These are phyloP conservation scores for Serendipita indica DNA, from an alignment of 768 basidiomycete genomes.

Conservation along the genomic window DNA sequence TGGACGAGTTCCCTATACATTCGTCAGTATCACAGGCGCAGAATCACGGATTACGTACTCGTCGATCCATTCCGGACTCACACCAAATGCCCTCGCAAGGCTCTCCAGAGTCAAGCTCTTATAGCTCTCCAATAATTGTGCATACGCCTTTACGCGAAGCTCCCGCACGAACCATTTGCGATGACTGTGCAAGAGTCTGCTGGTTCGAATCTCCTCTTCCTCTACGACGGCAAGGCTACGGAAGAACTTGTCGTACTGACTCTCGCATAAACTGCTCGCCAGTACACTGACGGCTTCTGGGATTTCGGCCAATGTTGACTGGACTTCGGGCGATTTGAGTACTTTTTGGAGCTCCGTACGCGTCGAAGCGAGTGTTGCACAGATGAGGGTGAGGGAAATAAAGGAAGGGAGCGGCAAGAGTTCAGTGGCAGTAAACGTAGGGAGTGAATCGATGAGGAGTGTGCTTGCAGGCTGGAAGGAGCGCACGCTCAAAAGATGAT, in stretches of 20 bases:
- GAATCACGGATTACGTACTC: constrained; percentile 34
- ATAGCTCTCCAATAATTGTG: constrained; percentile 84
- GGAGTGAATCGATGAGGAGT: constrained; percentile 77
- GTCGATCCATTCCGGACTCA: constrained; percentile 76
- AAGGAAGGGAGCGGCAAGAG: constrained; percentile 81
- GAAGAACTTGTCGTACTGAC: constrained; percentile 92
- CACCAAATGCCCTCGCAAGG: constrained; percentile 76
- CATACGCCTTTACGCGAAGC: constrained; percentile 89
- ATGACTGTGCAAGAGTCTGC: constrained; percentile 67
- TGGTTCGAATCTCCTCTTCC: constrained; percentile 2
- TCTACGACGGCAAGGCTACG: constrained; percentile 11
- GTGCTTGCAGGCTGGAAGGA: constrained; percentile 80
- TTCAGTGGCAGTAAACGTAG: constrained; percentile 89
- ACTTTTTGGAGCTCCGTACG: constrained; percentile 66
- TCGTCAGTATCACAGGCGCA: constrained; percentile 4
- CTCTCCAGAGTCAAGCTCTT: constrained; percentile 78
- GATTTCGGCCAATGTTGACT: constrained; percentile 44
- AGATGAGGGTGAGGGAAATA: constrained; percentile 68
- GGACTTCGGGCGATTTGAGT: constrained; percentile 35
- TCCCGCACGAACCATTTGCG: constrained; percentile 84
- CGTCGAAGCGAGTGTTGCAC: constrained; percentile 44
- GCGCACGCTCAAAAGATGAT: constrained; percentile 75
- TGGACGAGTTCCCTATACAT: constrained; percentile 63
- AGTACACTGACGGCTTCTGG: constrained; percentile 27
- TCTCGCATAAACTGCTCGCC: constrained; percentile 75